Percentiles rank a stretch among this genome's conserved stretches.
Evolutionary conservation across 2,329 filamentous ascomycete species (phyloP).

Genomic region (Talaromyces marneffei): DNA sequence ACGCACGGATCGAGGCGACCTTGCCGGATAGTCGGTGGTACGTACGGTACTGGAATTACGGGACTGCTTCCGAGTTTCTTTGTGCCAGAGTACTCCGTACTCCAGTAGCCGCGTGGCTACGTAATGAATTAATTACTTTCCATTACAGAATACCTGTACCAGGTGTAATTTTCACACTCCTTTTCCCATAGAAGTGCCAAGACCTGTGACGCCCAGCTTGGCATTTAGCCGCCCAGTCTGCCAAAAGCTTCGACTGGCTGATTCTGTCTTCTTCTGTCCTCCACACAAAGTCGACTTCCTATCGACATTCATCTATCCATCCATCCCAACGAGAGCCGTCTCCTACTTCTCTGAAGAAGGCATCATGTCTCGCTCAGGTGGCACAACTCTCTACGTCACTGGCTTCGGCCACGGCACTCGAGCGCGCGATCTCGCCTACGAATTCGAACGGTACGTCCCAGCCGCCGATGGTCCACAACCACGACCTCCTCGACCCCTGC

Average conservation of each 20-base stretch:
- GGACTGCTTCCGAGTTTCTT: neutral
- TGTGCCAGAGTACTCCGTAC: neutral
- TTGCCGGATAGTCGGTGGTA: neutral
- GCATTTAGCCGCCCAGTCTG: neutral
- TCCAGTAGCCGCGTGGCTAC: neutral
- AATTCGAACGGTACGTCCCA: slow-evolving; percentile 99
- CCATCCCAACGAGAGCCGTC: slow-evolving; percentile 11
- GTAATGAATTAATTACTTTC: neutral
- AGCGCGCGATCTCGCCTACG: slow-evolving; percentile 98
- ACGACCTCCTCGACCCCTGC: slow-evolving; percentile 39
- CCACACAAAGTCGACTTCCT: slow-evolving; percentile 10
- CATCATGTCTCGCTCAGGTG: slow-evolving; percentile 76
- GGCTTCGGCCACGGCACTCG: slow-evolving; percentile 98
- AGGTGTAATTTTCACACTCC: neutral
- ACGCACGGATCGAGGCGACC: slow-evolving; percentile 6
- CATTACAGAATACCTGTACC: neutral
- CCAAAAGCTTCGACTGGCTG: neutral
- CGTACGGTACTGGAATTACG: neutral
- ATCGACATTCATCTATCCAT: slow-evolving; percentile 14
- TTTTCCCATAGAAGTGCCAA: neutral
- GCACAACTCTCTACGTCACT: slow-evolving; percentile 94
- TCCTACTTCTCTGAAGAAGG: neutral
- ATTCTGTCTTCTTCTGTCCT: neutral
- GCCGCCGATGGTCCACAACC: slow-evolving; percentile 37
- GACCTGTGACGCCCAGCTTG: neutral